Evolutionary conservation across 192 early-diverging fungal species (phyloP), one percentile per base, ranked within the genome.

Genomic region (Coemansia sp.): DNA sequence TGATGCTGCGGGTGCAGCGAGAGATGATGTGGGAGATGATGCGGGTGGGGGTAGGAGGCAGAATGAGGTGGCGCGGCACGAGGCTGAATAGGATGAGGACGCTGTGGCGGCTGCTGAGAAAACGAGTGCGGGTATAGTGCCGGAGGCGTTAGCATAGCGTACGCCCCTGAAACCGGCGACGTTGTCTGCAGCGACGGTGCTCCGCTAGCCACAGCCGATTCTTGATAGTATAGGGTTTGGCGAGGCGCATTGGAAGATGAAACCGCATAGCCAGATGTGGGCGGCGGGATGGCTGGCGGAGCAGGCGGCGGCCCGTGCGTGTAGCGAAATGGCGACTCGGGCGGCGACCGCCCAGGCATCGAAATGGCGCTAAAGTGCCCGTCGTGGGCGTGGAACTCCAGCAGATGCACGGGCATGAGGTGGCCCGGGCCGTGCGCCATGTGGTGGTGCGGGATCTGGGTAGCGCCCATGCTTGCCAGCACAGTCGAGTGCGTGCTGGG

Each of bases 311-410:
- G 72, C 14, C 68, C 72, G 48, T 80, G 77, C 2, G 71, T 62
- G 34, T 80, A 80, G 47, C 72, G 69, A 43, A 80, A 80, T 33
- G 77, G 72, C 26, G 72, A 75, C 55, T 80, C 77, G 6, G 77
- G 72, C 10, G 72, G 77, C 43, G 77, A 75, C 16, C 66, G 52
- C 6, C 72, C 72, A 2, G 77, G 62, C 41, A 74, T 63, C 20
- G 43, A 55, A 12, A 73, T 66, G 16, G 69, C 65, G 25, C 75
- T 38, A 2, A 36, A 20, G 33, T 73, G 62, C 34, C 43, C 60
- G 2, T 66, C 69, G 45, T 53, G 65, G 3, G 38, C 20, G 25
- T 48, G 45, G 18, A 57, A 39, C 31, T 70, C 69, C 14, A 59
- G 9, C 9, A 60, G 21, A 18, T 50, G 60, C 28, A 56, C 52